Evolutionary conservation across 2,329 filamentous ascomycete species (phyloP), one percentile per base, ranked within the genome.

Genomic region (Fusarium torulosum): DNA sequence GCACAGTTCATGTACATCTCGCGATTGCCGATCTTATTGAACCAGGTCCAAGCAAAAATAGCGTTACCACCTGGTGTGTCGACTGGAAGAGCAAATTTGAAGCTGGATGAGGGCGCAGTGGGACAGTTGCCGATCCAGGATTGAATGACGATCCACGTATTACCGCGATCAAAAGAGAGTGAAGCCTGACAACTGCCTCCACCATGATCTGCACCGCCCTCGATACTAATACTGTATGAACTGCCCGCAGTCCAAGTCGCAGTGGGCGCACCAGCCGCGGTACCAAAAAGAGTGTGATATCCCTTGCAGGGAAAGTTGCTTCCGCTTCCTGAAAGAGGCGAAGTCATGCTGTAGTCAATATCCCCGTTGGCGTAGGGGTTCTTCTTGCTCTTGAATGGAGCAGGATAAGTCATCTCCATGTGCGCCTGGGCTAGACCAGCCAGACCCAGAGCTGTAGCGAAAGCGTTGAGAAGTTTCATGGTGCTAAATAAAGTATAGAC

Each of bases 1-100:
- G 91, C 91, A 74, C 92, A 95, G 79, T 93, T 92, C 90, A 93
- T 93, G 84, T 95, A 96, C 86, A 91, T 91, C 76, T 94, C 91
- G 46, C 91, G 85, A 78, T 93, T 93, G 21, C 92, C 91, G 35
- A 91, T 79, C 67, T 87, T 82, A 82, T 93, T 93, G 79, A 91
- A 90, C 90, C 90, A 92, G 17, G 87, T 89, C 92, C 92, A 94
- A 21, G 88, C 87, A 44, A 94, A 85, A 25, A 94, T 75, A 51
- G 88, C 90, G n/a, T 88, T 85, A 78, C 78, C 81, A 58, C 29
- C 50, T 4, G 65, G 65, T 5, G 65, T 69, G 6, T 67, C 65
- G 77, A 74, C 76, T 4, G 91, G 91, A 17, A 94, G 80, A 17
- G 82, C 85, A 76, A 94, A 94, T 64, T 83, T 78, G 77, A 90